Evolutionary conservation across 805 yeast genomes (phyloP), one percentile per base, ranked within the genome.

Genomic region (Candida ovalis): DNA sequence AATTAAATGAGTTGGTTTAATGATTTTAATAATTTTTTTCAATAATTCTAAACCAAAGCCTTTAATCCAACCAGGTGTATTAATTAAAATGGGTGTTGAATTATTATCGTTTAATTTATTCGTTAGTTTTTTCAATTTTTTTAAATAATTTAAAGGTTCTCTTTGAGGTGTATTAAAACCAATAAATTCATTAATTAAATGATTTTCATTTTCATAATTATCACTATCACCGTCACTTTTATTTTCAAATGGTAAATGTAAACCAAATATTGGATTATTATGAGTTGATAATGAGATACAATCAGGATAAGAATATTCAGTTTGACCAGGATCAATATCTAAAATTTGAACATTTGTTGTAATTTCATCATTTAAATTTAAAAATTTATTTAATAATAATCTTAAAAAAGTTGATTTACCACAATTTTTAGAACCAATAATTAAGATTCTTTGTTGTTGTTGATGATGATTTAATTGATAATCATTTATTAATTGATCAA

Each of bases 21-120:
- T 63, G 9, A 63, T 49, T 0, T 57, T 50, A 2, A 82, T 69
- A 2, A 86, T 66, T 24, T 73, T 68, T 15, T 66, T 70, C n/a
- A 87, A 70, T 8, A 90, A 66, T 42, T 81, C 84, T 15, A 83
- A 72, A 0, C 97, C 97, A 52, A 80, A 81, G 0, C 97, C 97
- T 64, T 86, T 87, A 27, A 89, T 78, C 96, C 96, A 90, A 0
- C 96, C 96, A 0, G 97, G 92, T 1, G 91, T 79, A 58, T 90
- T 90, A 3, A 91, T 74, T 1, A 90, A 63, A 3, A 89, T 65
- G n/a, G 35, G 15, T 6, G 35, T 4, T 12, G 35, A 30, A 17
- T 30, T 6, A 70, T 48, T 42, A 7, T 75, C 19, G 58, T 61
- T 45, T 42, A 58, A 27, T 55, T 59, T 55, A 8, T 13, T 17